Evolutionary conservation across 345 rosid species (phyloP), one percentile per base, ranked within the genome.

Genomic region (Lumnitzera littorea): DNA sequence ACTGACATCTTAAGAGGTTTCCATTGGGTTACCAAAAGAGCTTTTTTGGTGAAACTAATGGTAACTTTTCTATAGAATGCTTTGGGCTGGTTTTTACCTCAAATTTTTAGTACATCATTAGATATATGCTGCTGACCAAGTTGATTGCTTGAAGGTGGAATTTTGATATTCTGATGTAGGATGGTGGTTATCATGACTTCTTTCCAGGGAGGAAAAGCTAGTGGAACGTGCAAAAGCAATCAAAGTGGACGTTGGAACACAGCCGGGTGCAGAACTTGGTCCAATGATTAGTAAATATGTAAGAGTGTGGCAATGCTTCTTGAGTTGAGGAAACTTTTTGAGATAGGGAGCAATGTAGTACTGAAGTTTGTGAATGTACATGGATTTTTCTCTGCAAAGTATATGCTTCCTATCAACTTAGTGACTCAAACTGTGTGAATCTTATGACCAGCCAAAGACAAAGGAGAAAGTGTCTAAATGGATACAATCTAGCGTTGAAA

Each of bases 201-300:
- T 68, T 74, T 74, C 63, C 76, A 84, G 89, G 89, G 86, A 81
- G 73, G 74, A 77, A 24, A 78, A 78, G 63, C 70, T 85, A 24
- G 75, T 78, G 61, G 82, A 80, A 65, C 66, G 48, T 66, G 84
- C 77, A 63, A 73, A 73, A 66, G 72, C 72, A 29, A 69, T 85
- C 36, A 74, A 74, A 66, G 82, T 80, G 69, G 81, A 71, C 63
- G 71, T 75, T 24, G 91, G 91, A 59, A 80, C 73, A 17, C 82
- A 85, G 64, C 75, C 73, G 49, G 77, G 73, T 65, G 72, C 88
- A 46, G 86, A 85, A 61, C 75, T 85, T 61, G 88, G 88, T 63
- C 91, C 91, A 23, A 68, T 85, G 50, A 80, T 76, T 67, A 78
- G 82, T 73, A 78, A 82, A 73, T 84, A 85, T 85, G 91, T 85